phyloP scores from a whole-genome alignment of 257 asterid genomes.

The Fraxinus pennsylvanica region DNA sequence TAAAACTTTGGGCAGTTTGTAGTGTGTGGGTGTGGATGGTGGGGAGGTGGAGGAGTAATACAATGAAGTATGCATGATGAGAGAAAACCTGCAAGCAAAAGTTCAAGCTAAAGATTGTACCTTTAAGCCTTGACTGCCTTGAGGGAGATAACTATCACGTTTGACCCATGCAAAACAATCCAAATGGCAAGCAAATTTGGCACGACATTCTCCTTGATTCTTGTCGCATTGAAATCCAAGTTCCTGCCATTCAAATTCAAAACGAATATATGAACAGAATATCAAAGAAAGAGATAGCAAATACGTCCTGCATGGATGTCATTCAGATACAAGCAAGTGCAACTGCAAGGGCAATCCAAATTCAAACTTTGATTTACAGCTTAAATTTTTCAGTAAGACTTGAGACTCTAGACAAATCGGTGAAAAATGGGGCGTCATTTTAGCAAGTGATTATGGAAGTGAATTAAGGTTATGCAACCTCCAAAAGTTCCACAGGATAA shows the following conservation, averaged over 20 bases:
- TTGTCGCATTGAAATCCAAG: constrained; percentile 92
- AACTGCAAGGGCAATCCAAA: constrained; percentile 11
- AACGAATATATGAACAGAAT: constrained; percentile 19
- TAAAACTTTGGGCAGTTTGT: neutral
- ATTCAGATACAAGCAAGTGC: constrained; percentile 4
- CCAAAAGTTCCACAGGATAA: neutral
- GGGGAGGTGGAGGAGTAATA: neutral
- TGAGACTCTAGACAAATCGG: neutral
- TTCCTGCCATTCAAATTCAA: constrained; percentile 59
- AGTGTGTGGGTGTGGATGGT: neutral
- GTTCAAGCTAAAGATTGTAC: constrained; percentile 41
- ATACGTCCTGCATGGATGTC: constrained; percentile 3
- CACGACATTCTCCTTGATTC: constrained; percentile 96
- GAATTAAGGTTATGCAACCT: neutral
- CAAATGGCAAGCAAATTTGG: constrained; percentile 96
- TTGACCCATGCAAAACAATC: constrained; percentile 99
- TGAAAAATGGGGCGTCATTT: neutral
- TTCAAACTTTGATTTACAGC: neutral
- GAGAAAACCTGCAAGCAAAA: constrained; percentile 21
- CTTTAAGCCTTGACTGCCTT: constrained; percentile 98
- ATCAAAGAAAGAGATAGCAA: constrained; percentile 8
- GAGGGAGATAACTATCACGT: constrained; percentile 99
- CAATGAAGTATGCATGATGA: neutral
- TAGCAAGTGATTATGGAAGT: constrained; percentile 17
- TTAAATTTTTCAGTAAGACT: constrained; percentile 8